Evolutionary conservation across 176 grass and related monocot species (phyloP).

Genomic region (Cenchrus americanus): DNA sequence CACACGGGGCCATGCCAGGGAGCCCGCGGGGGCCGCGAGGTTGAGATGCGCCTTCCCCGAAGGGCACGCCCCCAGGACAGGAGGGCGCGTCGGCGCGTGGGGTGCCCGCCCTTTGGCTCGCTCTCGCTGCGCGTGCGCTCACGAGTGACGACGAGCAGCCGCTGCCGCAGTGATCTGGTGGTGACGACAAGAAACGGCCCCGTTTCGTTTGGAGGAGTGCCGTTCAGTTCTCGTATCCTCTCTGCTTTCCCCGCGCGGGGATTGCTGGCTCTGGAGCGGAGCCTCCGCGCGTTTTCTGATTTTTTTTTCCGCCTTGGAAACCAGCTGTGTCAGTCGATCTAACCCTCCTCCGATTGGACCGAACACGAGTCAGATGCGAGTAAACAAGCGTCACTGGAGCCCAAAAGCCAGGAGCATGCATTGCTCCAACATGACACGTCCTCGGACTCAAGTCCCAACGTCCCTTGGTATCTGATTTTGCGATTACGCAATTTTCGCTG

Average conservation of each 20-base stretch:
- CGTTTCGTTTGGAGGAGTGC: neutral
- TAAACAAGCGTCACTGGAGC: neutral
- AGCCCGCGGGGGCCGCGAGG: too few species aligned
- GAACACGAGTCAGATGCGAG: neutral
- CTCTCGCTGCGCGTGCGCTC: neutral
- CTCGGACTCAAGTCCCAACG: neutral
- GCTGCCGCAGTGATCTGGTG: neutral
- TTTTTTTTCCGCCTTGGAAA: neutral
- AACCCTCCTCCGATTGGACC: slow-evolving; percentile 7
- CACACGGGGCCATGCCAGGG: too few species aligned
- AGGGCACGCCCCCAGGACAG: neutral
- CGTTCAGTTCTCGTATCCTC: neutral
- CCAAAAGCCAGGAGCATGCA: neutral
- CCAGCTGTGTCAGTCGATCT: neutral
- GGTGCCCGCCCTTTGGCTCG: neutral
- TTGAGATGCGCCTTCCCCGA: neutral
- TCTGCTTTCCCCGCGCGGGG: neutral
- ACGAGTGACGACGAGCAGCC: neutral
- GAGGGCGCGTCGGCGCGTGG: neutral
- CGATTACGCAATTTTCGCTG: neutral
- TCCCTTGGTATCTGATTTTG: neutral
- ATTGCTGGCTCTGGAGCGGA: too few species aligned
- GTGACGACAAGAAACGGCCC: neutral
- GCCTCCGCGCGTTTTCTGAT: too few species aligned
- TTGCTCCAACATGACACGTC: neutral